Evolutionary conservation across 352 stramenopile genomes (phyloP), one percentile per base, ranked within the genome.

Genomic region (Blastocystis sp.): DNA sequence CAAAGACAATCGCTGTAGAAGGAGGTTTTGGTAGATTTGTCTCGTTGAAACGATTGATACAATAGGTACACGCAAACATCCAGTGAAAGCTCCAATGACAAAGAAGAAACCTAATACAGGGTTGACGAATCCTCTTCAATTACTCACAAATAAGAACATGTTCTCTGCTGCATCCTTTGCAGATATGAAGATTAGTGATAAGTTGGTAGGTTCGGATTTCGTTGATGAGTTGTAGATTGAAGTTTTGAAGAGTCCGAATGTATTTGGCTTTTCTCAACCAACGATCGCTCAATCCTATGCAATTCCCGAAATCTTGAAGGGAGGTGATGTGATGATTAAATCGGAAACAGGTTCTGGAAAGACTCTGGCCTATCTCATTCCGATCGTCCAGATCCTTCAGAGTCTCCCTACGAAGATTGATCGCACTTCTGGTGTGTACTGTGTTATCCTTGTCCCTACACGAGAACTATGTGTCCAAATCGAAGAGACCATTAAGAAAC

Each of bases 361-460:
- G 88, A 96, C 93, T 42, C 88, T 97, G 54, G 92, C 92, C 1
- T 97, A 96, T 90, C 89, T 96, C 14, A 86, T 97, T 24, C 94
- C 94, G 0, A 89, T 90, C 42, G 87, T 97, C 37, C 91, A 97
- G 85, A 73, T 73, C 24, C 69, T 90, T n/a, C 77, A 52, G 65
- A 73, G 86, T 46, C 88, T 94, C 16, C 89, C 88, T 1, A 73
- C 58, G 11, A 89, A 89, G 12, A 59, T 80, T 24, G n/a, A 59
- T 7, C 69, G 69, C 27, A 43, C 49, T 9, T 37, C 57, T 24
- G 42, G 78, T 16, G 59, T 29, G 21, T 35, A 69, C 1, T 89
- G 95, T 35, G 92, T 98, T 89, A 94, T 98, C 69, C 89, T 99
- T 2, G 94, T 98, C 46, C 95, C 94, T 14, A 98, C 95, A 5